phyloP scores from a whole-genome alignment of 2,329 filamentous ascomycete genomes.

The Metarhizium brunneum region DNA sequence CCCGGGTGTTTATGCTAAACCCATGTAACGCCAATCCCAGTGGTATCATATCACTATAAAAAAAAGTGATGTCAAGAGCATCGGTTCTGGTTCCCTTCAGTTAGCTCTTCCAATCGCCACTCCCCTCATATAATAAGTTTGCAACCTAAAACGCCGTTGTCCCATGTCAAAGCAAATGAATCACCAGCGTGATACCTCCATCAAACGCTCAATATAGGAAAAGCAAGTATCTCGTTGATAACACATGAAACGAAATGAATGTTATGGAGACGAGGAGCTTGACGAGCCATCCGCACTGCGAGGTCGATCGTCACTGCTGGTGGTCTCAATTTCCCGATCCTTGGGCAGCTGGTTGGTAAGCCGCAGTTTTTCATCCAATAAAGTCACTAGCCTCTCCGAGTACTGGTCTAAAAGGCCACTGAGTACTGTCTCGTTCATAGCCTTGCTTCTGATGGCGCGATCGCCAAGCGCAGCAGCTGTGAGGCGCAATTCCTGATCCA shows the following conservation, averaged over 20 bases:
- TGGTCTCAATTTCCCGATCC: constrained; percentile 20
- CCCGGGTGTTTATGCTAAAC: constrained; percentile 1
- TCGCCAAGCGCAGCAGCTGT: constrained; percentile 53
- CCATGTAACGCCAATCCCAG: constrained; percentile 20
- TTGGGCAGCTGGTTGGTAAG: constrained; percentile 28
- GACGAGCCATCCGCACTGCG: constrained; percentile 25
- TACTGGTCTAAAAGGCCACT: constrained; percentile 65
- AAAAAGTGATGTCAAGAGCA: constrained; percentile 10
- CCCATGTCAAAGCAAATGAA: neutral
- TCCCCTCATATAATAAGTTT: neutral
- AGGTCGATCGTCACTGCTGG: constrained; percentile 18
- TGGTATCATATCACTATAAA: constrained; percentile 26
- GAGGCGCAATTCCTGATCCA: constrained; percentile 55
- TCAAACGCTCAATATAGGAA: neutral
- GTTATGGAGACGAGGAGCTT: constrained; percentile 24
- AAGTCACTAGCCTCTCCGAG: constrained; percentile 59
- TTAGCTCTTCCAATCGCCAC: neutral
- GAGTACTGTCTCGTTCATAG: constrained; percentile 48
- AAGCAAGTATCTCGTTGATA: neutral
- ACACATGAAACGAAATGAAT: constrained; percentile 9
- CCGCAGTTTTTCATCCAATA: constrained; percentile 64
- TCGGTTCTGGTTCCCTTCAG: neutral
- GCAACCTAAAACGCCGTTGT: constrained; percentile 7
- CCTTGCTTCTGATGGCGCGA: constrained; percentile 42
- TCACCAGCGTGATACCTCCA: neutral